Evolutionary conservation across 331 rosid genomes (phyloP), one percentile per base, ranked within the genome.

Genomic region (Malus hybrid): DNA sequence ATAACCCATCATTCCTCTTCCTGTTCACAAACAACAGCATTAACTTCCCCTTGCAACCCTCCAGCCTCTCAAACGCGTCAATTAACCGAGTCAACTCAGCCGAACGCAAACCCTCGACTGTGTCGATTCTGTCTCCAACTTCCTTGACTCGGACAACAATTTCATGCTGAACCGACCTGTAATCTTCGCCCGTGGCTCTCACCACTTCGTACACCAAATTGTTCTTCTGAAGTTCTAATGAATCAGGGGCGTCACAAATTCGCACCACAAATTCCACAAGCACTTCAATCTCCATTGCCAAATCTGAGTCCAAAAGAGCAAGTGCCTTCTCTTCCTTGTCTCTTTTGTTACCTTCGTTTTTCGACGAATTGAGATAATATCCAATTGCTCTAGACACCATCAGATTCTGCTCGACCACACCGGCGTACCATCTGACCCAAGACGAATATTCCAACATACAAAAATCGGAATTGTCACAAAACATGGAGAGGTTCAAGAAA

Each of bases 361-460:
- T 68, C 2, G 50, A 36, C 15, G 77, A 48, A 29, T 12, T 64
- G 0, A 88, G 52, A 44, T 86, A 79, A 33, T 86, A 82, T 1
- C 96, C 96, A 36, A 88, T 36, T 11, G 70, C 67, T 70, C 91
- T 84, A 0, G 88, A 82, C 29, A 85, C 79, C 15, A 71, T 75
- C 16, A 91, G 50, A 26, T 68, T 86, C 28, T 87, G 96, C 72
- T 94, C 96, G 42, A 92, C 28, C 1, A 89, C 77, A 0, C 63
- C 82, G 0, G 96, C 96, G 56, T 85, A 90, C 99, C 97, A 94
- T 33, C 97, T 83, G 18, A 90, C 99, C 97, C 99, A 94, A 0
- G 84, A 76, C 26, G 96, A 85, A 29, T 88, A 75, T 34, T 85
- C 82, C 52, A 80, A 11, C 66, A 83, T 75, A 20, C 61, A 84